Percentiles rank a stretch among this genome's conserved stretches.
Conservation (phyloP, 2,329 filamentous ascomycete genomes). For the Colletotrichum salicis region DNA sequence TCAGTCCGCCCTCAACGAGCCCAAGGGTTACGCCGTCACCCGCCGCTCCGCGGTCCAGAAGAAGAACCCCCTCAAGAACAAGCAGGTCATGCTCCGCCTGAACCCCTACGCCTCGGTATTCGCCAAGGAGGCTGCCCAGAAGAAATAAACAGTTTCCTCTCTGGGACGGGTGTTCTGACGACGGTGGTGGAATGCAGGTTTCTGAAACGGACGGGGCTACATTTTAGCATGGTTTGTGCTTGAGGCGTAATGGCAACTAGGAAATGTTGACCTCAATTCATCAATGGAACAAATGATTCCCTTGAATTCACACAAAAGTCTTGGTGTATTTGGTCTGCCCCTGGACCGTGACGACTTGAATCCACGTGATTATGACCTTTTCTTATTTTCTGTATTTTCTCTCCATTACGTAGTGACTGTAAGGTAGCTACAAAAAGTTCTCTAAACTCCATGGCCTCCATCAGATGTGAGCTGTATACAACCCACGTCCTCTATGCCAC, state of each 20-base stretch:
- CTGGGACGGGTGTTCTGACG: constrained; percentile 23
- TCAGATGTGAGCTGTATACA: neutral
- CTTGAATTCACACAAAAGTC: constrained; percentile 25
- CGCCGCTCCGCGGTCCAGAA: constrained; percentile 95
- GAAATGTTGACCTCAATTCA: constrained; percentile 39
- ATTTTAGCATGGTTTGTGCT: constrained; percentile 38
- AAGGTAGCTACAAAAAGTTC: constrained; percentile 32
- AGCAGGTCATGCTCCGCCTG: constrained; percentile 97
- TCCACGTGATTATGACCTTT: constrained; percentile 33
- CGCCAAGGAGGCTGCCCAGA: constrained; percentile 75
- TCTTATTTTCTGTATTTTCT: constrained; percentile 13
- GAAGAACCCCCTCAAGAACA: constrained; percentile 99
- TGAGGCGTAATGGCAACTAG: constrained; percentile 38
- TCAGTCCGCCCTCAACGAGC: constrained; percentile 92
- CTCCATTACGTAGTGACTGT: constrained; percentile 19
- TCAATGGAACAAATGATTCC: constrained; percentile 40
- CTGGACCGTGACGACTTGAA: constrained; percentile 27
- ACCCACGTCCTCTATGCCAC: neutral
- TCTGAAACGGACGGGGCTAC: constrained; percentile 36
- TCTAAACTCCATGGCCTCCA: neutral
- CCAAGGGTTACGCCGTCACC: constrained; percentile 88
- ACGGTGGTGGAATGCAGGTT: constrained; percentile 28
- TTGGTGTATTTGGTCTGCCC: constrained; percentile 18
- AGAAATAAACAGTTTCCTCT: constrained; percentile 45
- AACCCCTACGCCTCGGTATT: constrained; percentile 97